Evolutionary conservation across 176 grass and related monocot genomes (phyloP).

Genomic region (Oryza glumipatula): DNA sequence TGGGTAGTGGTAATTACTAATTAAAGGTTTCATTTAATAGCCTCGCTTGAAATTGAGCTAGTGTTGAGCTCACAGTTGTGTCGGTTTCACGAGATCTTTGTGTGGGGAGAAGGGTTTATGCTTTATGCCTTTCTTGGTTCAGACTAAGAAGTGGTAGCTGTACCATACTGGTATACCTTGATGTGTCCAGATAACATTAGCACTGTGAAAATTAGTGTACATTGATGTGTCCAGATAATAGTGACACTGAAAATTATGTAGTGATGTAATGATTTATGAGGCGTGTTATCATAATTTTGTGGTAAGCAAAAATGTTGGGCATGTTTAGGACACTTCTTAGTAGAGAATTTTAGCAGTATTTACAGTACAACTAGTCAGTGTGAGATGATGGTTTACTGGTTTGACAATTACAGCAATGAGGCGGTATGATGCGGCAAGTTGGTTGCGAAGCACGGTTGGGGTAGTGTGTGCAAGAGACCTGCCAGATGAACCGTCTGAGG

Average conservation of each 20-base stretch:
- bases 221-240: too few relatives aligned
- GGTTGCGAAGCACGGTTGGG: slow-evolving; percentile 82
- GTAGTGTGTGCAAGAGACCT: slow-evolving; percentile 69
- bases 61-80: not conserved
- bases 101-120: not conserved
- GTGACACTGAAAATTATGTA: not conserved
- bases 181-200: not conserved
- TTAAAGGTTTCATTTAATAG: not conserved
- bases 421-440: slow-evolving; percentile 68
- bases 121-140: not conserved
- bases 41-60: slow-evolving; percentile 8
- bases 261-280: not conserved
- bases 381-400: slow-evolving; percentile 7
- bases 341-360: not conserved
- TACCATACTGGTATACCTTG: not conserved
- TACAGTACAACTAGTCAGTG: not conserved
- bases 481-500: slow-evolving; percentile 80
- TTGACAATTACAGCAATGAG: slow-evolving; percentile 52
- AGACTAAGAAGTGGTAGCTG: slow-evolving; percentile 5
- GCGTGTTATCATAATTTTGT: not conserved
- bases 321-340: not conserved
- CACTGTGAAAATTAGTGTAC: too few relatives aligned
- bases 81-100: not conserved
- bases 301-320: not conserved
- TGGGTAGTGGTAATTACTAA: not conserved